Conservation (phyloP, 495 filamentous ascomycete genomes). For the Neurospora sp. region DNA sequence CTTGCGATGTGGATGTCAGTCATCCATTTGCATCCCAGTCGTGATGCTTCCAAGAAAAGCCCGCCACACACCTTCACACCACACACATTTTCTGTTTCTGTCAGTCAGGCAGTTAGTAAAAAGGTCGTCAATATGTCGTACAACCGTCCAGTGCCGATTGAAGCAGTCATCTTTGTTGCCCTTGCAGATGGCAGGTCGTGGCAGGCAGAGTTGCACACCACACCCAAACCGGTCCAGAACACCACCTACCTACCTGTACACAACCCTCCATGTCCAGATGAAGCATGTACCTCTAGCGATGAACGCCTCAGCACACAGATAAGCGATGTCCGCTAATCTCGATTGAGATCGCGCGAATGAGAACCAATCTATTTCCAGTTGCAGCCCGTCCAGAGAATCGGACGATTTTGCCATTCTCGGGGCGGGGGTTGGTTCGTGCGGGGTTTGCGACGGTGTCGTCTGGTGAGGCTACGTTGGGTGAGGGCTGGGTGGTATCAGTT, state of each 20-base stretch:
- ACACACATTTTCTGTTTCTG: background rate
- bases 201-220: background rate
- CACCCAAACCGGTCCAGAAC: background rate
- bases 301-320: background rate
- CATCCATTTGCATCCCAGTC: background rate
- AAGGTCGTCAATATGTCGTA: background rate
- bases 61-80: background rate
- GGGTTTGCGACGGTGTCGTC: background rate
- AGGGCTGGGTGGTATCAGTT: too few relatives aligned
- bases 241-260: background rate
- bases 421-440: background rate
- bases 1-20: background rate
- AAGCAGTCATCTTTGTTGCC: background rate
- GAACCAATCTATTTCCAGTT: background rate
- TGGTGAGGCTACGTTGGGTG: background rate
- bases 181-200: background rate
- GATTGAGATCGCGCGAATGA: background rate
- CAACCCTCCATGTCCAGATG: background rate
- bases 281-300: background rate
- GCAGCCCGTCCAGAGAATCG: background rate
- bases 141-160: background rate
- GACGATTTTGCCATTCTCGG: background rate
- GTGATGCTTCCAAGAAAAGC: background rate
- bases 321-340: background rate
- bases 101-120: background rate